Conservation (phyloP, 2,329 filamentous ascomycete species). For the Penicillium hordei region DNA sequence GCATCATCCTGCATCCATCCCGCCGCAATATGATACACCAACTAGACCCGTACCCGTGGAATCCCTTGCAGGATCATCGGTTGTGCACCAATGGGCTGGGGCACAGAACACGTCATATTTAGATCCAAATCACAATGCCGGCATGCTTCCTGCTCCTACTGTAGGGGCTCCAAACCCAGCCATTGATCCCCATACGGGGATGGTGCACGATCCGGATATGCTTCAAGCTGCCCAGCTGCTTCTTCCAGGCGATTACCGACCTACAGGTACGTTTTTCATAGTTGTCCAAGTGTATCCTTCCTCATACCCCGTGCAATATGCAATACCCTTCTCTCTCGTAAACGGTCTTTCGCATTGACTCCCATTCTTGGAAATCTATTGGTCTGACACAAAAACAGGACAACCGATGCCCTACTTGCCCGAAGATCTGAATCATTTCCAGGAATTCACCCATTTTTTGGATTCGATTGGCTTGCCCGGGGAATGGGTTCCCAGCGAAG, state of each 20-base stretch:
- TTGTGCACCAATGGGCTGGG: constrained; percentile 31
- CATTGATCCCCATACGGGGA: constrained; percentile 22
- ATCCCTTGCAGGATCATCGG: constrained; percentile 24
- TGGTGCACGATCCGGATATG: constrained; percentile 36
- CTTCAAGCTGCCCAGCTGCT: constrained; percentile 42
- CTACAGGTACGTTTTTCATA: constrained; percentile 21
- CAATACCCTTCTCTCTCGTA: too few species aligned
- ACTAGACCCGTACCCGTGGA: constrained; percentile 22
- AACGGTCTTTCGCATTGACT: too few species aligned
- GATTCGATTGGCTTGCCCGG: constrained; percentile 37
- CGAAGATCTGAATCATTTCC: constrained; percentile 37
- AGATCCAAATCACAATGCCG: constrained; percentile 20
- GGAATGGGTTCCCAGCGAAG: constrained; percentile 34
- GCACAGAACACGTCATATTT: constrained; percentile 29
- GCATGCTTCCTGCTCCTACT: constrained; percentile 22
- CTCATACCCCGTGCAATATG: background rate
- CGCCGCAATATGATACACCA: constrained; percentile 25
- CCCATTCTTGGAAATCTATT: background rate
- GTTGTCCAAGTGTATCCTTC: background rate
- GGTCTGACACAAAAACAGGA: constrained; percentile 20
- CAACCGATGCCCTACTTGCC: constrained; percentile 32
- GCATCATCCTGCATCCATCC: constrained; percentile 16
- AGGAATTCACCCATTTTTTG: constrained; percentile 39
- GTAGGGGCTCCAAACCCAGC: constrained; percentile 12
- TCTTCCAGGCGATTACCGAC: constrained; percentile 32